Evolutionary conservation across 441 rosid species (phyloP), one percentile per base, ranked within the genome.

Genomic region (Dalechampia spathulata): DNA sequence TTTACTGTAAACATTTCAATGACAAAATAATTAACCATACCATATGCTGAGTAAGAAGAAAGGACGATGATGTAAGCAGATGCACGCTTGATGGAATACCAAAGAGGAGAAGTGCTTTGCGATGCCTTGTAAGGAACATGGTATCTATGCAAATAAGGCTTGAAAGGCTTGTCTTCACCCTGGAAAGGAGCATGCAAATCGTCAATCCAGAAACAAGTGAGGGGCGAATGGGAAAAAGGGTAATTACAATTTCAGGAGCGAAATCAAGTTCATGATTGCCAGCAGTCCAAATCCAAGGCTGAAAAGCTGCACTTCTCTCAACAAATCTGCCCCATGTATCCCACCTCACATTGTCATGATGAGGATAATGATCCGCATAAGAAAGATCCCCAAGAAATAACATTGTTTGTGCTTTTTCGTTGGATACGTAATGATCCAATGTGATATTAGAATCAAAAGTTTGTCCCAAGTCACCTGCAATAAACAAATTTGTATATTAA

Each of bases 261-360:
- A 21, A 76, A 67, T 84, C 91, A 13, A 87, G 14, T 57, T 86
- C 95, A 40, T 83, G 95, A 54, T 83, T 80, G 36, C 91, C 91
- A 6, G 89, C 73, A 16, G 72, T 63, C 78, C 78, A 77, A 10
- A 83, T 83, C 79, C 80, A 83, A 11, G 90, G 78, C 59, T 83
- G 89, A 63, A 73, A 82, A 0, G 91, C 91, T 2, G 78, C 39
- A 21, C 76, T 73, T 22, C 62, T 75, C 62, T 83, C 95, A 0
- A 69, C 62, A 17, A 80, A 83, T 6, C 91, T 69, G 0, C 75
- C 89, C 64, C 76, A 86, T 7, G 83, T 58, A 60, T 86, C 91
- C 95, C 89, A 78, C 32, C 76, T 78, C 17, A 61, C 57, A 26
- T 72, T 74, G 70, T 82, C 80, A 52, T 87, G 89, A 12, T 49